These are phyloP conservation scores for Kwoniella shivajii DNA, from an alignment of 1,284 basidiomycete species.

Conservation along the genomic window DNA sequence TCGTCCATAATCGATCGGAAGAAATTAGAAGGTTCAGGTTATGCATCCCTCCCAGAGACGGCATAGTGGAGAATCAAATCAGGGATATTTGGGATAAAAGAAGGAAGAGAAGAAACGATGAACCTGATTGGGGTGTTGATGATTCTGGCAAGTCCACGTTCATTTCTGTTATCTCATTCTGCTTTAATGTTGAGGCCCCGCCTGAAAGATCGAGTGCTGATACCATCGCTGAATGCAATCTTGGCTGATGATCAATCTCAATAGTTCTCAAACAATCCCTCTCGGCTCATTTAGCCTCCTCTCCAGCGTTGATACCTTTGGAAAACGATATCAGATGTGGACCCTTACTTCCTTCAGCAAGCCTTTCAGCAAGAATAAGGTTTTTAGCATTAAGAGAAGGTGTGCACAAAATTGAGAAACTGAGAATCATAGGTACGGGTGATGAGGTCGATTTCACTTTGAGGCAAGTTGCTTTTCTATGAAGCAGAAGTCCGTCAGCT, in stretches of 20 bases:
- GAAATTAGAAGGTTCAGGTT: constrained; percentile 77
- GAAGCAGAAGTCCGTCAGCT: not conserved
- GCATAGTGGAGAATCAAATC: constrained; percentile 30
- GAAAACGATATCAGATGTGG: constrained; percentile 81
- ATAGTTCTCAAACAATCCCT: constrained; percentile 38
- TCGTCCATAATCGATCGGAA: constrained; percentile 81
- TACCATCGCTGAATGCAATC: not conserved
- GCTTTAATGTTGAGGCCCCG: no score
- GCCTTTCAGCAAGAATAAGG: constrained; percentile 81
- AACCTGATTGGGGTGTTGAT: constrained; percentile 29
- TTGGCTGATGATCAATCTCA: not conserved
- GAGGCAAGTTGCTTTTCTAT: constrained; percentile 19
- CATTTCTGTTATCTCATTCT: no score
- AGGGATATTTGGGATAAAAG: constrained; percentile 30
- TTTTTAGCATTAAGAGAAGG: constrained; percentile 79
- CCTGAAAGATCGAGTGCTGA: no score
- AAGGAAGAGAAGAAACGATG: constrained; percentile 17
- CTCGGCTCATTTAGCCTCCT: constrained; percentile 25
- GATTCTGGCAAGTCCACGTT: constrained; percentile 31
- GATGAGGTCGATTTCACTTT: constrained; percentile 67
- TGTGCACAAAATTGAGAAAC: constrained; percentile 71
- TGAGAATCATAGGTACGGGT: constrained; percentile 73
- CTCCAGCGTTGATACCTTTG: constrained; percentile 68
- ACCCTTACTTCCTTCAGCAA: constrained; percentile 74
- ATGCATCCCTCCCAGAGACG: constrained; percentile 63